phyloP scores from a whole-genome alignment of 2,329 filamentous ascomycete genomes.

The Didymosphaeria variabile region DNA sequence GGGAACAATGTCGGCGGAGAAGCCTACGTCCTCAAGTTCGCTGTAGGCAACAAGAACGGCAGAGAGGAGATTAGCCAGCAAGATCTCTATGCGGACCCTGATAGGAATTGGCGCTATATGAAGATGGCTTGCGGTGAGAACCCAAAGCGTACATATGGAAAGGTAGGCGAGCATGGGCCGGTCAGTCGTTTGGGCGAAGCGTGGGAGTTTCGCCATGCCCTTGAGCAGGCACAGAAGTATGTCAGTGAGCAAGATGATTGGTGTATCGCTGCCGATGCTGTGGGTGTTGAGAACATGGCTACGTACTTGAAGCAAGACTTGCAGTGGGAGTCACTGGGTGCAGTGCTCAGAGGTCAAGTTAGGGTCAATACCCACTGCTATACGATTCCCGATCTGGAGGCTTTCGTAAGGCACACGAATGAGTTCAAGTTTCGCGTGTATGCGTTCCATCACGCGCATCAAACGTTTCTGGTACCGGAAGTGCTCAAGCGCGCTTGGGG shows the following conservation, averaged over 20 bases:
- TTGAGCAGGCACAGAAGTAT: slow-evolving; percentile 68
- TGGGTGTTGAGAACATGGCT: slow-evolving; percentile 62
- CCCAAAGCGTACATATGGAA: slow-evolving; percentile 69
- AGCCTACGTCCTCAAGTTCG: slow-evolving; percentile 74
- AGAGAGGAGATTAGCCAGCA: slow-evolving; percentile 69
- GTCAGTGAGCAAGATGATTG: slow-evolving; percentile 72
- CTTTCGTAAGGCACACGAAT: slow-evolving; percentile 74
- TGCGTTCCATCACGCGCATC: slow-evolving; percentile 75
- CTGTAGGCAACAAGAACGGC: slow-evolving; percentile 67
- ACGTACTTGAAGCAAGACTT: slow-evolving; percentile 70
- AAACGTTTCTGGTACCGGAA: slow-evolving; percentile 73
- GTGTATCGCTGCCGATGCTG: slow-evolving; percentile 65
- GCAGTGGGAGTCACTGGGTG: slow-evolving; percentile 69
- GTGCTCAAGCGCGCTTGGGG: slow-evolving; percentile 55
- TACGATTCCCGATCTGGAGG: slow-evolving; percentile 73
- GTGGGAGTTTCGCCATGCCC: slow-evolving; percentile 73
- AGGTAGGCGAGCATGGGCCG: slow-evolving; percentile 62
- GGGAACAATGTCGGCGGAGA: slow-evolving; percentile 79
- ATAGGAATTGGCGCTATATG: slow-evolving; percentile 73
- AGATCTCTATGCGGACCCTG: slow-evolving; percentile 72
- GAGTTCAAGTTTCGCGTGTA: slow-evolving; percentile 74
- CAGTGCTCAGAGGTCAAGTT: slow-evolving; percentile 72
- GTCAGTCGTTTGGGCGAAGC: slow-evolving; percentile 73
- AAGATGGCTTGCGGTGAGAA: slow-evolving; percentile 82
- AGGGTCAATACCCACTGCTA: slow-evolving; percentile 78